phyloP scores from a whole-genome alignment of 306 rosid species.

The Prunus dulcis region DNA sequence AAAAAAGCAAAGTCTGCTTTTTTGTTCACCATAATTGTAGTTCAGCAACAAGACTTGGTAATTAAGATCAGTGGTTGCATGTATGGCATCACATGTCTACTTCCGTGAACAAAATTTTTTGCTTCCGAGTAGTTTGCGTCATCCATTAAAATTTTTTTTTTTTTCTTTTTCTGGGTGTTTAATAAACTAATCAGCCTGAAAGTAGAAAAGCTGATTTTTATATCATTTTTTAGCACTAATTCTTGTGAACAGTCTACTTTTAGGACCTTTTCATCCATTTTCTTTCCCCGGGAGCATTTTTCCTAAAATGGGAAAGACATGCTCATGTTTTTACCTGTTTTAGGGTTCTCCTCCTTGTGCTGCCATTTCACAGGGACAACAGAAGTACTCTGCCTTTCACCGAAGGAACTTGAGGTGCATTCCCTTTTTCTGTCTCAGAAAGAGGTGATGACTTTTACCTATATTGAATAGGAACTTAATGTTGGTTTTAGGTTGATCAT shows the following conservation, averaged over 20 bases:
- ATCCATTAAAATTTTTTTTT: background rate
- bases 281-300: background rate
- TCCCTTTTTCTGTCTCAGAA: background rate
- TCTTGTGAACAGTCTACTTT: background rate
- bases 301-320: background rate
- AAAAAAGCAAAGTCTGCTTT: conserved; percentile 32
- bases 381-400: background rate
- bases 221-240: background rate
- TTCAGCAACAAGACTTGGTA: conserved; percentile 25
- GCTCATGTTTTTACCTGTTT: background rate
- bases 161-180: background rate
- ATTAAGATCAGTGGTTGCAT: conserved; percentile 37
- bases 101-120: conserved; percentile 21
- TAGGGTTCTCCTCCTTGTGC: background rate
- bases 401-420: background rate
- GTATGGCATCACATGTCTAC: conserved; percentile 28
- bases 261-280: background rate
- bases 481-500: background rate
- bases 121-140: conserved; percentile 2
- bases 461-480: background rate
- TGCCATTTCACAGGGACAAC: background rate
- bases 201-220: conserved; percentile 4
- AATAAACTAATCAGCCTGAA: background rate
- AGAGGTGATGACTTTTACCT: background rate
- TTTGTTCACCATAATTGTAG: conserved; percentile 30